A percentile compares a stretch with the other conserved stretches of the same genome.
phyloP scores from a whole-genome alignment of 768 basidiomycete genomes.

The Serendipita vermifera region DNA sequence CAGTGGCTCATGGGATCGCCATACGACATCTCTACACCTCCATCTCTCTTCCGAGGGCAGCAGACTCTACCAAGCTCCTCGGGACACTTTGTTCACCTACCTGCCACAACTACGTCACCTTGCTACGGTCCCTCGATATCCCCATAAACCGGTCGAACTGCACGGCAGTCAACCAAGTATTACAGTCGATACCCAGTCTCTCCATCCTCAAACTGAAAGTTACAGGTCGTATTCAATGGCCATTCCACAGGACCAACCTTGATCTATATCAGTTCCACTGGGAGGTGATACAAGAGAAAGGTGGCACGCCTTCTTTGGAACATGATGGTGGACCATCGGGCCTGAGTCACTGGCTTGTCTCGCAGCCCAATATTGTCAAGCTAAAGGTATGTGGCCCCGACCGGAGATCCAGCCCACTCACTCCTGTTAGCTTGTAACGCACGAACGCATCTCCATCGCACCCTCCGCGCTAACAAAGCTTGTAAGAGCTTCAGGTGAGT shows the following conservation, averaged over 20 bases:
- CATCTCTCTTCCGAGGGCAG: not conserved
- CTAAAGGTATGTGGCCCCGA: constrained; percentile 1
- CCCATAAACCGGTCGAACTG: not conserved
- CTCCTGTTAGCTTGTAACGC: constrained; percentile 1
- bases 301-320: not conserved
- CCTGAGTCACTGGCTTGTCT: not conserved
- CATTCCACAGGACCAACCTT: not conserved
- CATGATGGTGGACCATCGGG: not conserved
- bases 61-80: not conserved
- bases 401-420: not conserved
- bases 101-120: not conserved
- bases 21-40: not conserved
- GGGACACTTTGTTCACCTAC: not conserved
- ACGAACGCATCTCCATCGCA: not conserved
- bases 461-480: not conserved
- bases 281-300: constrained; percentile 1
- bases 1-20: not conserved
- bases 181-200: not conserved
- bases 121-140: not conserved
- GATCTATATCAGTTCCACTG: constrained; percentile 3
- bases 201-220: constrained; percentile 1
- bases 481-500: not conserved
- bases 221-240: not conserved
- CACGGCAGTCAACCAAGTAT: not conserved
- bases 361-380: constrained; percentile 1